Conservation (phyloP, 2,329 filamentous ascomycete genomes). For the Hypoxylon sp. region DNA sequence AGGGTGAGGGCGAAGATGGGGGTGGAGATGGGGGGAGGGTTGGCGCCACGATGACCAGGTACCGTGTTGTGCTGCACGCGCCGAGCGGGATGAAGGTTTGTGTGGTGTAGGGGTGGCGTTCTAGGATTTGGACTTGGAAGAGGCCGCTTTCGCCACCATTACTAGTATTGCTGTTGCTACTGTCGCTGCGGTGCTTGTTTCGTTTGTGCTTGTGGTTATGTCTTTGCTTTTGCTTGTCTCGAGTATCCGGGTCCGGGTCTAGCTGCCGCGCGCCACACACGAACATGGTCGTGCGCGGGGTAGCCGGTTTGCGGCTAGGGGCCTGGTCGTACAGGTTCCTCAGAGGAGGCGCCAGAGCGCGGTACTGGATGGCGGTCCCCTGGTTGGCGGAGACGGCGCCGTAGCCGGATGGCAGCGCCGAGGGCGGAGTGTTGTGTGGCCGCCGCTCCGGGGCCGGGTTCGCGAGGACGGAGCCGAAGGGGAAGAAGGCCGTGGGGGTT, state of each 20-base stretch:
- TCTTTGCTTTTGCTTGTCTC: neutral
- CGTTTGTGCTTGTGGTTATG: neutral
- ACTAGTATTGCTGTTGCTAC: neutral
- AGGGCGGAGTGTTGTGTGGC: conserved; percentile 56
- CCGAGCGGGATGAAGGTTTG: conserved; percentile 89
- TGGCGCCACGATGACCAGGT: conserved; percentile 91
- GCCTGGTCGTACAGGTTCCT: conserved; percentile 78
- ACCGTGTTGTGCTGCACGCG: conserved; percentile 66
- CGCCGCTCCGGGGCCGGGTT: conserved; percentile 75
- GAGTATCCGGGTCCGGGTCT: conserved; percentile 33
- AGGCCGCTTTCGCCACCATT: conserved; percentile 49
- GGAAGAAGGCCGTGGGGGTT: conserved; percentile 76
- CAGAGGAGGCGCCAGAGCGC: conserved; percentile 82
- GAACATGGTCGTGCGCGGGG: conserved; percentile 88
- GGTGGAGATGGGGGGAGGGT: conserved; percentile 63
- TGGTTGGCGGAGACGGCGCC: conserved; percentile 80
- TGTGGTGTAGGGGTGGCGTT: conserved; percentile 93
- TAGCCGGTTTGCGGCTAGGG: conserved; percentile 69
- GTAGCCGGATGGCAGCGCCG: conserved; percentile 50
- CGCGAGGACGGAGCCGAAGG: conserved; percentile 86
- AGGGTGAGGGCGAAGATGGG: too few relatives aligned
- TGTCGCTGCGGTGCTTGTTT: neutral
- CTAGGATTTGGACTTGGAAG: conserved; percentile 81
- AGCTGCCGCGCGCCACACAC: conserved; percentile 69
- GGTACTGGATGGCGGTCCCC: conserved; percentile 88